phyloP scores from a whole-genome alignment of 2,329 filamentous ascomycete species.

The Colletotrichum sp. region DNA sequence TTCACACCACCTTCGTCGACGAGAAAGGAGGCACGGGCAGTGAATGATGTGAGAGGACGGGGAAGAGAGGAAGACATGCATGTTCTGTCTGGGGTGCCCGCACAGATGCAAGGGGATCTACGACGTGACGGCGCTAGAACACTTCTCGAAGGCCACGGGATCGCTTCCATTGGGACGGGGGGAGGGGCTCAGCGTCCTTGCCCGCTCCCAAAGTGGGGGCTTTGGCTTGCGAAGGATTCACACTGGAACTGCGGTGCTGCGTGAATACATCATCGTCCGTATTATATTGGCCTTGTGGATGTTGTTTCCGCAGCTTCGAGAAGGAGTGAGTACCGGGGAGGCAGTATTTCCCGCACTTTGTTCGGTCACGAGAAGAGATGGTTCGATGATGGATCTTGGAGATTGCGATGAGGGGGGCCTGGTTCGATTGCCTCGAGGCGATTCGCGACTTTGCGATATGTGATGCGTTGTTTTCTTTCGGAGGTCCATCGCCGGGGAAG shows the following conservation, averaged over 20 bases:
- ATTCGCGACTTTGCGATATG: neutral
- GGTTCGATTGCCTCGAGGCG: neutral
- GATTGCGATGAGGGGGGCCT: neutral
- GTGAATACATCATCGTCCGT: neutral
- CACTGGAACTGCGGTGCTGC: neutral
- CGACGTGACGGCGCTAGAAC: neutral
- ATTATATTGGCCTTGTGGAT: neutral
- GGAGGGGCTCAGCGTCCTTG: neutral
- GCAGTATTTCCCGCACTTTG: neutral
- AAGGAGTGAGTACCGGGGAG: neutral
- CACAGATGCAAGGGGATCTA: neutral
- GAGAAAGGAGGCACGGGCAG: neutral
- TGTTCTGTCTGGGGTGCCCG: neutral
- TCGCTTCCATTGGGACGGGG: neutral
- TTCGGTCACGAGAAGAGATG: neutral
- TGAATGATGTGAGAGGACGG: neutral
- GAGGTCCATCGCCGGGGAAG: neutral
- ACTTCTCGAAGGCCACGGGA: slow-evolving; percentile 5
- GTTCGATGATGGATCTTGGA: neutral
- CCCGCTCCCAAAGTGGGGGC: neutral
- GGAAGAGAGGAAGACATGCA: neutral
- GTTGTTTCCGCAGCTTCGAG: neutral
- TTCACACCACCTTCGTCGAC: neutral
- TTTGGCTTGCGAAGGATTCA: neutral
- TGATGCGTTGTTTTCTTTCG: neutral